A percentile compares a stretch with the other conserved stretches of the same genome.
Conservation (phyloP, 768 basidiomycete species). For the Suillus plorans region DNA sequence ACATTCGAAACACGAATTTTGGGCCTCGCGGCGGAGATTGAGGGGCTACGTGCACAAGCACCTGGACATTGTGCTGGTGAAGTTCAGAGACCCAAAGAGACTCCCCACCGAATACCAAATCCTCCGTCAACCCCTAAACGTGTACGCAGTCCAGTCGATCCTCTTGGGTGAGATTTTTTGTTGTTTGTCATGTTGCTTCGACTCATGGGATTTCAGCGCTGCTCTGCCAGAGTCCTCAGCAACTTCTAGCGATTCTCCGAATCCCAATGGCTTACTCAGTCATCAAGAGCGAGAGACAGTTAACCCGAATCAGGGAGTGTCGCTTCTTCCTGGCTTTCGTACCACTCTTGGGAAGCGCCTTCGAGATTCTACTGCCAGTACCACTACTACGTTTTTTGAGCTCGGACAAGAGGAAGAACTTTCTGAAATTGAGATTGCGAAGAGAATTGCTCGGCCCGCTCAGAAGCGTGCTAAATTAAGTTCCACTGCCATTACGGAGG, state of each 20-base stretch:
- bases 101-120: constrained; percentile 22
- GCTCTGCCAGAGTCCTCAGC: constrained; percentile 19
- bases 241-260: constrained; percentile 20
- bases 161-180: constrained; percentile 23
- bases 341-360: constrained; percentile 66
- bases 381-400: constrained; percentile 41
- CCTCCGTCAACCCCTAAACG: constrained; percentile 36
- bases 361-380: constrained; percentile 50
- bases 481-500: constrained; percentile 20
- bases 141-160: constrained; percentile 29
- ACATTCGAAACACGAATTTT: constrained; percentile 39
- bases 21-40: constrained; percentile 35
- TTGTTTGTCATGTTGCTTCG: background rate
- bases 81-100: constrained; percentile 13
- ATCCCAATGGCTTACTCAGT: constrained; percentile 14
- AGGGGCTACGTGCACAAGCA: constrained; percentile 25
- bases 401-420: constrained; percentile 39
- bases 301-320: constrained; percentile 15
- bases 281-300: constrained; percentile 10
- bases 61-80: constrained; percentile 9
- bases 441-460: constrained; percentile 39
- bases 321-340: constrained; percentile 37
- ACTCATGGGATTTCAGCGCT: constrained; percentile 23
- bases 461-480: constrained; percentile 53
- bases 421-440: constrained; percentile 38